These are phyloP conservation scores for Didymella pomorum DNA, from an alignment of 2,329 filamentous ascomycete species.

Conservation along the genomic window DNA sequence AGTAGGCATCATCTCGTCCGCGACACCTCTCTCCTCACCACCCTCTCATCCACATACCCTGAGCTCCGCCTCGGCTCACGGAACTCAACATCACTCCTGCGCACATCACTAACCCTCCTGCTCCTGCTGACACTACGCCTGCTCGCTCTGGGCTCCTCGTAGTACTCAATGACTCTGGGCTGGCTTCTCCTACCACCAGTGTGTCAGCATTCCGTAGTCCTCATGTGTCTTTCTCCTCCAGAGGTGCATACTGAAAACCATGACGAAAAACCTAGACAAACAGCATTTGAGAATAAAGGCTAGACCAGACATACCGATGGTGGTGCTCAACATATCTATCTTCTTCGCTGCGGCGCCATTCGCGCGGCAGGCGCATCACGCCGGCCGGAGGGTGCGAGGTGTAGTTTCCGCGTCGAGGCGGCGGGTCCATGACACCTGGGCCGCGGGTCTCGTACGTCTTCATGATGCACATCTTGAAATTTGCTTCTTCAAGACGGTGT, in stretches of 20 bases:
- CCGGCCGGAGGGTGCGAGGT: constrained; percentile 46
- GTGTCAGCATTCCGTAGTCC: background rate
- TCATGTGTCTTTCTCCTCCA: background rate
- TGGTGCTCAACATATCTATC: constrained; percentile 24
- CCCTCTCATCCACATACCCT: constrained; percentile 38
- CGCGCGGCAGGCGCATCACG: constrained; percentile 44
- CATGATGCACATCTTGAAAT: constrained; percentile 45
- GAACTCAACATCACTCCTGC: constrained; percentile 24
- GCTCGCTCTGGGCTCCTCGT: constrained; percentile 39
- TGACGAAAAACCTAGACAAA: no score
- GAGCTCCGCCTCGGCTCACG: constrained; percentile 35
- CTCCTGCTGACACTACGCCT: constrained; percentile 38
- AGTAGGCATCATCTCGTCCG: constrained; percentile 29
- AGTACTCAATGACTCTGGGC: constrained; percentile 39
- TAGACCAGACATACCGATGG: background rate
- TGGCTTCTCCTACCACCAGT: constrained; percentile 23
- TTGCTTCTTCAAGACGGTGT: background rate
- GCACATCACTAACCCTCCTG: constrained; percentile 36
- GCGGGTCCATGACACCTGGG: constrained; percentile 41
- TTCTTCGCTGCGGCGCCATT: constrained; percentile 40
- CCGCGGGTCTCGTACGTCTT: constrained; percentile 39
- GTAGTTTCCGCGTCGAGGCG: constrained; percentile 42
- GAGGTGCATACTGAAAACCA: no score
- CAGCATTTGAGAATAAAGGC: background rate
- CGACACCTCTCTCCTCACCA: constrained; percentile 41